These are phyloP conservation scores for Chlamydomonas incerta DNA, from an alignment of 139 green algal species.

Conservation along the genomic window DNA sequence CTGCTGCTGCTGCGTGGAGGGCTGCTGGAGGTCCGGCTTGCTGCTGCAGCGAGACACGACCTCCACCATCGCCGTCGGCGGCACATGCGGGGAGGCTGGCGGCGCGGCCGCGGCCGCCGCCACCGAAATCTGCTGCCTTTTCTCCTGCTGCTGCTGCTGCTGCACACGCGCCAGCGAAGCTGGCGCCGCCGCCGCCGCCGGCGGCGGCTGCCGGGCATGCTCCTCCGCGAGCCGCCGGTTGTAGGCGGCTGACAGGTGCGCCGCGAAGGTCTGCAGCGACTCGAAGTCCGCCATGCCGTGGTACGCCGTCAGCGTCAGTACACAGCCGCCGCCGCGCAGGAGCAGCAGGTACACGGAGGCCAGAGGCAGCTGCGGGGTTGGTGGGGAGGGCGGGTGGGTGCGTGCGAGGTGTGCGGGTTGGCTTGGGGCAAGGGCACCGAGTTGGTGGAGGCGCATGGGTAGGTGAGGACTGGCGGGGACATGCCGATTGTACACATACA, in stretches of 20 bases:
- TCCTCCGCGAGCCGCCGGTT: not conserved
- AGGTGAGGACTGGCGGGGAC: no score
- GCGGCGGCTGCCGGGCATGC: not conserved
- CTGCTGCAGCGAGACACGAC: no score
- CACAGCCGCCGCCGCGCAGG: conserved; percentile 11
- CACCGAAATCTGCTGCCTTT: no score
- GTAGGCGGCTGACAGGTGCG: not conserved
- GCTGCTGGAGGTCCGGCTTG: no score
- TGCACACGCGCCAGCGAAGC: no score
- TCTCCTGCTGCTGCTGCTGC: no score
- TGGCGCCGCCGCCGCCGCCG: not conserved
- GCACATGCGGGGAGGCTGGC: no score
- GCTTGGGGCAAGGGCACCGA: no score
- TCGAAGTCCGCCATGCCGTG: conserved; percentile 13
- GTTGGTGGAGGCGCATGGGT: no score
- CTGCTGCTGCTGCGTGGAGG: no score
- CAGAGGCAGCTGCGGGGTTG: not conserved
- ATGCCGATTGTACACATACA: no score
- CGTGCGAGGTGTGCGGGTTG: not conserved
- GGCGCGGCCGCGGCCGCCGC: not conserved
- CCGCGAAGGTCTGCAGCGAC: conserved; percentile 8
- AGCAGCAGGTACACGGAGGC: not conserved
- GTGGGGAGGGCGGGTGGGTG: not conserved
- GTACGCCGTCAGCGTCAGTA: not conserved
- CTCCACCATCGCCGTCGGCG: no score